These are phyloP conservation scores for Colletotrichum sansevieriae DNA, from an alignment of 2,329 filamentous ascomycete species.

Conservation along the genomic window DNA sequence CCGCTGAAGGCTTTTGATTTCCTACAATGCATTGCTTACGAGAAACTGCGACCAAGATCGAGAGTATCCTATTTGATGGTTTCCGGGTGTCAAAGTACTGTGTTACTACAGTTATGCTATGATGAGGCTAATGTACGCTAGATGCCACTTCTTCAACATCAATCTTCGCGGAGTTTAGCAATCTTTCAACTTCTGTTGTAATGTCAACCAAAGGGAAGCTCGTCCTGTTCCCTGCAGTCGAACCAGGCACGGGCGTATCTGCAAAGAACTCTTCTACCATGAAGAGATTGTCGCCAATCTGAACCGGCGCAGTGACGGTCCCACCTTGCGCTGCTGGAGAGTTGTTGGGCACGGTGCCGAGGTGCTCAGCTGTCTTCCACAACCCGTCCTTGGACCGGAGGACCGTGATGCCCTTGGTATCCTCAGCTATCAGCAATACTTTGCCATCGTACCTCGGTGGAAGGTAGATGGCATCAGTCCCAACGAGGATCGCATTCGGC, in stretches of 20 bases:
- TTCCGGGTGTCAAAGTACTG: neutral
- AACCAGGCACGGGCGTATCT: conserved; percentile 22
- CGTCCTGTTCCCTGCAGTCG: conserved; percentile 31
- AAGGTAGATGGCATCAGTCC: conserved; percentile 50
- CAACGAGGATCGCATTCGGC: conserved; percentile 25
- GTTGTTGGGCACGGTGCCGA: conserved; percentile 49
- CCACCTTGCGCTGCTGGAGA: conserved; percentile 33
- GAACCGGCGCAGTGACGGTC: conserved; percentile 24
- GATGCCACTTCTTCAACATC: neutral
- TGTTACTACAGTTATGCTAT: neutral
- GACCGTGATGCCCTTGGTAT: conserved; percentile 51
- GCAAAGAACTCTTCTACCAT: conserved; percentile 38
- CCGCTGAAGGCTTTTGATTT: neutral
- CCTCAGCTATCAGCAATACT: conserved; percentile 51
- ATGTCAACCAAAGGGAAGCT: conserved; percentile 38
- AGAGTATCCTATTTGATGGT: neutral
- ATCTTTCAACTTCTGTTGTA: neutral
- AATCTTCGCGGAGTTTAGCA: neutral
- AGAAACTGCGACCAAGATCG: neutral
- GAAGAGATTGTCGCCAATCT: conserved; percentile 38
- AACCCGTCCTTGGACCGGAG: conserved; percentile 50
- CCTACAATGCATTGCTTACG: neutral
- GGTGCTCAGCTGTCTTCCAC: conserved; percentile 53
- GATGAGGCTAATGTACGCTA: neutral
- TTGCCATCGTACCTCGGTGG: conserved; percentile 50